Evolutionary conservation across 495 filamentous ascomycete species (phyloP), one percentile per base, ranked within the genome.

Genomic region (Echria macrotheca): DNA sequence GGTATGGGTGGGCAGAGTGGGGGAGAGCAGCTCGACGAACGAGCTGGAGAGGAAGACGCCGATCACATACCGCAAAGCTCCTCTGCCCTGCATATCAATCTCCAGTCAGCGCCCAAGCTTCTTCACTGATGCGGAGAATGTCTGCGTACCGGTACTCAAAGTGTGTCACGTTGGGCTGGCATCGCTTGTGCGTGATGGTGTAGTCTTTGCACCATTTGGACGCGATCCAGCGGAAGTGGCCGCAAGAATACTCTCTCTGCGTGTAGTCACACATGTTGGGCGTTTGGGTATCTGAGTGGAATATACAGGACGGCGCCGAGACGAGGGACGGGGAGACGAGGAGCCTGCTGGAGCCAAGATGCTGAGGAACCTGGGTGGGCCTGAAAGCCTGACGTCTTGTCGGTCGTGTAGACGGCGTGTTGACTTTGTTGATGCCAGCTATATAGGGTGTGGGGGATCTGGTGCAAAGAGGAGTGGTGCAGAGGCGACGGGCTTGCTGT

Each of bases 161-260:
- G 37, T 68, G 61, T 11, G 63, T 68, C 36, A 71, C 65, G 37
- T 65, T 64, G 10, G 67, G 68, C 37, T 66, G 58, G 48, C 68
- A 71, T 35, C 68, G 49, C 55, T 66, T 68, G 60, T 69, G 64
- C 31, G 67, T 69, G 32, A 58, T 55, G 32, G 59, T 59, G 54
- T 69, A 71, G 36, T 63, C 56, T 11, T 53, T 53, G 61, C 67
- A 71, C 68, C 67, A 71, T 45, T 64, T 61, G 35, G 66, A 68
- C 35, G 67, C 68, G 37, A 68, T 71, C 61, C 66, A 71, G 35
- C 67, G 63, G 52, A 67, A 63, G 64, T 69, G 67, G 22, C 68
- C 68, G 58, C 67, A 71, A 2, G 59, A 61, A 44, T 67, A 69
- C 50, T 71, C 68, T 45, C 65, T 43, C 50, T 68, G 61, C 23